These are phyloP conservation scores for Penicillium expansum DNA, from an alignment of 2,329 filamentous ascomycete genomes.

Conservation along the genomic window DNA sequence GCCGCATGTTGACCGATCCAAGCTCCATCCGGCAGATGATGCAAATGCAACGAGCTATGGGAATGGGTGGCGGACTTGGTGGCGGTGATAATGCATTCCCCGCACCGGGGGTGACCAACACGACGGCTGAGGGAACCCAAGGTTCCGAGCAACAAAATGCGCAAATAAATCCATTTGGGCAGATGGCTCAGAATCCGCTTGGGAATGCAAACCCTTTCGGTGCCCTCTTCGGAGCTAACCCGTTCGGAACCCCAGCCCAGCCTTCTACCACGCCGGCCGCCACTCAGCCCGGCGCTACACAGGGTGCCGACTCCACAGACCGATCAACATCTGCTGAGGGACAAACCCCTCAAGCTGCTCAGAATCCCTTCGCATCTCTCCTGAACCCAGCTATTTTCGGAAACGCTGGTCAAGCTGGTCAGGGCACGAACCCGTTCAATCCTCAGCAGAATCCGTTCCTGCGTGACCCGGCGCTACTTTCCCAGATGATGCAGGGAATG, in stretches of 20 bases:
- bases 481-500: conserved; percentile 55
- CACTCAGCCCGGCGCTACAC: conserved; percentile 29
- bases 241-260: conserved; percentile 26
- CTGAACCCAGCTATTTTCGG: conserved; percentile 51
- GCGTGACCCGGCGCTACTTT: conserved; percentile 59
- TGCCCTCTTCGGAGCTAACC: conserved; percentile 51
- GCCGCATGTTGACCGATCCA: conserved; percentile 90
- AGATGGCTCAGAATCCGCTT: conserved; percentile 16
- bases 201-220: conserved; percentile 53
- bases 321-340: conserved; percentile 32
- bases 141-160: conserved; percentile 37
- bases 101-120: conserved; percentile 88
- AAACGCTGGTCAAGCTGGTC: conserved; percentile 33
- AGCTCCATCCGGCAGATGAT: conserved; percentile 77
- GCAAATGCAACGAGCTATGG: conserved; percentile 70
- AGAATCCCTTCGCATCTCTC: conserved; percentile 68
- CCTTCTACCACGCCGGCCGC: conserved; percentile 33
- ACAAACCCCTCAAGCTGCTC: conserved; percentile 42
- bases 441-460: conserved; percentile 54
- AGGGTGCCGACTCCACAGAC: conserved; percentile 29
- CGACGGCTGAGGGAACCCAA: conserved; percentile 59
- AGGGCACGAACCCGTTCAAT: conserved; percentile 47
- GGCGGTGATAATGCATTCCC: conserved; percentile 65
- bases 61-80: conserved; percentile 49
- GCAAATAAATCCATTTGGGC: conserved; percentile 18